Evolutionary conservation across 805 yeast genomes (phyloP).

Genomic region (Jamesozyma gamospora): DNA sequence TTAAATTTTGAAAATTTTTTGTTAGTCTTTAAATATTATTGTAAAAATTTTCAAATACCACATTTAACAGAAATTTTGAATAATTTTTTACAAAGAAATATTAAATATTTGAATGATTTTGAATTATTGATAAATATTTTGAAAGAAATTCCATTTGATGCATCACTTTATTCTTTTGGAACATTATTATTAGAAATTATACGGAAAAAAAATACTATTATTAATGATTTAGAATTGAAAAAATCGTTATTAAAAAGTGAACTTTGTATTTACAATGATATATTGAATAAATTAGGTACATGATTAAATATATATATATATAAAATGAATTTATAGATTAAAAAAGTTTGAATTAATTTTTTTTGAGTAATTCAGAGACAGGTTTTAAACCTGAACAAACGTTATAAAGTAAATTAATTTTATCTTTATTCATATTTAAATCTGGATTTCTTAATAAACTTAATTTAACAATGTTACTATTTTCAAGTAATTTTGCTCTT

Average conservation of each 20-base stretch:
- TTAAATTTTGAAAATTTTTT: slow-evolving; percentile 9
- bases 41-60: slow-evolving; percentile 4
- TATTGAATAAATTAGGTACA: slow-evolving; percentile 4
- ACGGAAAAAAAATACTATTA: slow-evolving; percentile 5
- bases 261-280: slow-evolving; percentile 7
- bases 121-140: slow-evolving; percentile 9
- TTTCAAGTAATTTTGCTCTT: slow-evolving; percentile 9
- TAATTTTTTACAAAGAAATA: slow-evolving; percentile 15
- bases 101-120: slow-evolving; percentile 4
- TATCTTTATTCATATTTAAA: slow-evolving; percentile 9
- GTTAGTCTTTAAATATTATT: slow-evolving; percentile 14
- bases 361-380: slow-evolving; percentile 13
- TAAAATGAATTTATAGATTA: not conserved
- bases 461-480: slow-evolving; percentile 18
- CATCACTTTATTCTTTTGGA: slow-evolving; percentile 8
- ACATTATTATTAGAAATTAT: slow-evolving; percentile 11
- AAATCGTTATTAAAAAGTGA: slow-evolving; percentile 20
- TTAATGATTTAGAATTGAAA: slow-evolving; percentile 8
- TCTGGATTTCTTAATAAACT: slow-evolving; percentile 15
- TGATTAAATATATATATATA: slow-evolving; percentile 2
- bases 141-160: slow-evolving; percentile 12
- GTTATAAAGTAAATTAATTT: slow-evolving; percentile 13
- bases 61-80: slow-evolving; percentile 8
- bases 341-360: not conserved
- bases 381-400: slow-evolving; percentile 28